Conservation (phyloP, 495 filamentous ascomycete genomes). For the Daldinia bambusicola region DNA sequence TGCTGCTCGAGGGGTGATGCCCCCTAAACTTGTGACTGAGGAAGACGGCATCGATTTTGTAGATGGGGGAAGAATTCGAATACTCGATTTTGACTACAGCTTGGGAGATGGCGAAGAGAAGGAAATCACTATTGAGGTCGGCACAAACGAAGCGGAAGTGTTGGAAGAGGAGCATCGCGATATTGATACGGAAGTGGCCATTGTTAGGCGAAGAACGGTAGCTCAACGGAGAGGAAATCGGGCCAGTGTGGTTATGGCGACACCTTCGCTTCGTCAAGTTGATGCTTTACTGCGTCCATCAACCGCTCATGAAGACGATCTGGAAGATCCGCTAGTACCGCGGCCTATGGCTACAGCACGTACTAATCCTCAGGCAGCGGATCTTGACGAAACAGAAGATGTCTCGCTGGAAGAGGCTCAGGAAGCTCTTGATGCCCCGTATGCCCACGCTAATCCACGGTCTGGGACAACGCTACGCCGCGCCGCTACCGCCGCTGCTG, state of each 20-base stretch:
- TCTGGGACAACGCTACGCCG: slow-evolving; percentile 79
- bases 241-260: slow-evolving; percentile 49
- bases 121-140: slow-evolving; percentile 78
- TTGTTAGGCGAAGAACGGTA: slow-evolving; percentile 79
- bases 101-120: slow-evolving; percentile 62
- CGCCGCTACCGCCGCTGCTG: slow-evolving; percentile 80
- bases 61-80: slow-evolving; percentile 81
- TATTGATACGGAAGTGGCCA: slow-evolving; percentile 82
- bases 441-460: slow-evolving; percentile 81
- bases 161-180: slow-evolving; percentile 80
- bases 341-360: slow-evolving; percentile 51
- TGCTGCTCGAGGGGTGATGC: slow-evolving; percentile 79
- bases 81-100: slow-evolving; percentile 79
- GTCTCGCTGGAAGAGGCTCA: slow-evolving; percentile 60
- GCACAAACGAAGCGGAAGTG: slow-evolving; percentile 72
- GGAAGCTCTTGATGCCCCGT: slow-evolving; percentile 73
- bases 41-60: slow-evolving; percentile 79
- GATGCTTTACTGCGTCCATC: slow-evolving; percentile 57
- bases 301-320: slow-evolving; percentile 50
- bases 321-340: slow-evolving; percentile 57
- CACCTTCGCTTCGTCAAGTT: slow-evolving; percentile 52
- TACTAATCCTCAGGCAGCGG: slow-evolving; percentile 7
- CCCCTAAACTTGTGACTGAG: slow-evolving; percentile 66
- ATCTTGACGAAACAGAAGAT: slow-evolving; percentile 38
- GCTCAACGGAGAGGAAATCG: slow-evolving; percentile 62